Evolutionary conservation across 331 rosid species (phyloP).

Genomic region (Stylosanthes scabra): DNA sequence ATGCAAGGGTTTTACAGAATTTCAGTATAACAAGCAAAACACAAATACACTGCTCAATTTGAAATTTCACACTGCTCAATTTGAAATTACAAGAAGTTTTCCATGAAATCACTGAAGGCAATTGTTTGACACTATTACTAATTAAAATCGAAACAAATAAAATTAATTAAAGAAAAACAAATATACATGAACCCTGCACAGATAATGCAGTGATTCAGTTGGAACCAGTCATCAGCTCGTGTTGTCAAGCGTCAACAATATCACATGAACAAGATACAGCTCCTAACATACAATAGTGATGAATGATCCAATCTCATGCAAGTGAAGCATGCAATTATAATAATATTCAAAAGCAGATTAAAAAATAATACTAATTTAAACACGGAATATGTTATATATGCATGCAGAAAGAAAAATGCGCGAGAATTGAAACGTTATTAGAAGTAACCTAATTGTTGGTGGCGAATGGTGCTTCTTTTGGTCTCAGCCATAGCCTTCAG

Average conservation of each 20-base stretch:
- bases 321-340: slow-evolving; percentile 5
- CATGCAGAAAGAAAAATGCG: neutral
- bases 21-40: neutral
- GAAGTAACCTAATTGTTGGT: too few species aligned
- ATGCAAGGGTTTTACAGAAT: neutral
- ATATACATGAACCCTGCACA: neutral
- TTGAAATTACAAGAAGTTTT: neutral
- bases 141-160: neutral
- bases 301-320: neutral
- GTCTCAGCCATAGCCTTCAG: slow-evolving; percentile 54
- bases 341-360: neutral
- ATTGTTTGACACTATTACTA: neutral
- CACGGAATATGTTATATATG: neutral
- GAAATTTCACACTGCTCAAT: neutral
- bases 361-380: neutral
- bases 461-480: neutral
- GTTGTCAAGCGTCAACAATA: neutral
- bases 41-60: slow-evolving; percentile 2
- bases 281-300: neutral
- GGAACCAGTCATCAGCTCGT: neutral
- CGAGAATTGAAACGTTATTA: too few species aligned
- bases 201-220: neutral
- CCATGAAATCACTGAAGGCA: neutral
- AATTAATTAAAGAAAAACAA: too few species aligned
- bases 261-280: neutral